Base-by-base conservation (phyloP, 73 alveolate species). In the Paramecium tetraurelia region DNA sequence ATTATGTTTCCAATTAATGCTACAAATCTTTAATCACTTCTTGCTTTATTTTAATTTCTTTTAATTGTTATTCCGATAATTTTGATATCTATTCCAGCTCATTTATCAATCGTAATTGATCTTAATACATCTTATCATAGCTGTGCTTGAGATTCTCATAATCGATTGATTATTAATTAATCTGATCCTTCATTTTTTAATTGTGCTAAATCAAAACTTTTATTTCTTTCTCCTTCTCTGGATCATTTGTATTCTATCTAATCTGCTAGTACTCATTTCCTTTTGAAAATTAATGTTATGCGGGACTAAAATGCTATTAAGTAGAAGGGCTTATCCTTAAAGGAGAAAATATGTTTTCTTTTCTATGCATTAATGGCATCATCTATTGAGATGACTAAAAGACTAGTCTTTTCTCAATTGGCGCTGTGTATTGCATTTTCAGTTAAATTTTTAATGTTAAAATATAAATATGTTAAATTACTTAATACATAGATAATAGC, bases 271-370 rank as follows among this genome's bases (percentile, higher is more conserved):
- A 4, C 8, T 31, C 86, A 11, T 40, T 31, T 36, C 20, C 24
- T 18, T 72, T n/a, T 20, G 31, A 35, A 72, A 72, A 33, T 72
- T 72, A 72, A 12, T 12, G n/a, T 24, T 63, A 63, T 63, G 53
- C 24, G 14, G 84, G 84, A 63, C 84, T 63, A 7, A 31, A 63
- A 63, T 63, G 84, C 4, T 63, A 33, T 63, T 75, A 22, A 4
- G 58, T 75, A 2, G 87, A 75, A 5, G 87, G 87, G 35, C 87
- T 75, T 21, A 75, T 75, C 7, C 87, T 75, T 38, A 75, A 41
- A 21, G 90, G 90, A 12, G 90, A 80, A 80, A 80, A 80, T 8
- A 80, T 80, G 68, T 72, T 72, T 72, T 72, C 86, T 38, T 72
- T 72, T 35, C 59, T 31, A 31, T 72, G 86, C 35, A 72, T 72